Percentiles rank a stretch among this genome's conserved stretches.
These are phyloP conservation scores for Lolium perenne DNA, from an alignment of 176 grass and related monocot species.

Conservation along the genomic window DNA sequence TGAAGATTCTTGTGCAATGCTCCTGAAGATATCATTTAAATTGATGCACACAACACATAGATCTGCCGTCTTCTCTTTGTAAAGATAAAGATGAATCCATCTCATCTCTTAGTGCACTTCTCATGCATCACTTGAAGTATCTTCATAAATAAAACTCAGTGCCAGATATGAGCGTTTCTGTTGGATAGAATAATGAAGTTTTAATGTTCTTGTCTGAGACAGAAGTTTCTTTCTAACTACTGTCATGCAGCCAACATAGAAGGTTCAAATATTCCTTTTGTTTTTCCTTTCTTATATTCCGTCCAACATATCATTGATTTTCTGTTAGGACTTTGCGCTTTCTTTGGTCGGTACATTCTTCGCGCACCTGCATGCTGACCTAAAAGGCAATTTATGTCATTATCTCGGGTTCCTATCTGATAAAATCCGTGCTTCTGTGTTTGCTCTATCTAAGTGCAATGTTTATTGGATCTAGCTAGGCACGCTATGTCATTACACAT, in stretches of 20 bases:
- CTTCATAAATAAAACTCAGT: conserved; percentile 16
- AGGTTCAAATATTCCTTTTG: conserved; percentile 56
- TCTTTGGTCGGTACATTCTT: conserved; percentile 41
- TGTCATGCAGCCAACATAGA: conserved; percentile 48
- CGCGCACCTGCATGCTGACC: not conserved
- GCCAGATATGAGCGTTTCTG: conserved; percentile 24
- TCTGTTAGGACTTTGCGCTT: conserved; percentile 39
- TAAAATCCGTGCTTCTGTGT: conserved; percentile 25
- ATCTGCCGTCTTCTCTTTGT: conserved; percentile 35
- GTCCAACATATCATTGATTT: conserved; percentile 48
- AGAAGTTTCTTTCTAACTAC: conserved; percentile 16
- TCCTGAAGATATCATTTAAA: conserved; percentile 38
- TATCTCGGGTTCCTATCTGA: conserved; percentile 31
- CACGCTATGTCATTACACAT: not conserved
- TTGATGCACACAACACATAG: not conserved
- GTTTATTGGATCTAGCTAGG: conserved; percentile 4
- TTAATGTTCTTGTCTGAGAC: conserved; percentile 1
- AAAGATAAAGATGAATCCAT: conserved; percentile 34
- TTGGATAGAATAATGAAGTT: not conserved
- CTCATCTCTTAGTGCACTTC: conserved; percentile 46
- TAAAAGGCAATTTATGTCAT: conserved; percentile 40
- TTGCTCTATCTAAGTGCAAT: not conserved
- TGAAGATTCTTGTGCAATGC: conserved; percentile 30
- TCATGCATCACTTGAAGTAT: conserved; percentile 42
- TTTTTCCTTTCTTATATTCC: conserved; percentile 41